Percentiles rank a stretch among this genome's conserved stretches.
Conservation (phyloP, 352 stramenopile genomes). For the Thraustochytrium sp. region DNA sequence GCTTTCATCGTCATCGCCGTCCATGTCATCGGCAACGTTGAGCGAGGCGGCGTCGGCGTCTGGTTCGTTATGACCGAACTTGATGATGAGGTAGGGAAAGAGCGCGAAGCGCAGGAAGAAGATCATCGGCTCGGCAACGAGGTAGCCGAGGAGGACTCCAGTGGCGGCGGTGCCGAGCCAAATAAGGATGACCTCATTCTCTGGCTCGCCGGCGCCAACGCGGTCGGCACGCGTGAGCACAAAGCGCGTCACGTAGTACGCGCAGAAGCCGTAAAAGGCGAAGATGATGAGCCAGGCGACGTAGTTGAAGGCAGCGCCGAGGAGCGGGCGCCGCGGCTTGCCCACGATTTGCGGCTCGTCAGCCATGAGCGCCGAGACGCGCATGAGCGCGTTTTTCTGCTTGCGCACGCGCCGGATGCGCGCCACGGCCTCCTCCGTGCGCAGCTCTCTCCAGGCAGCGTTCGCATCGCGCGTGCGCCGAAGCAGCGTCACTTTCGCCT, state of each 20-base stretch:
- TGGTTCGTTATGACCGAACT: neutral
- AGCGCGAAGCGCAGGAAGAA: slow-evolving; percentile 8
- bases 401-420: neutral
- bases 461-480: neutral
- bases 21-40: neutral
- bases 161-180: slow-evolving; percentile 5
- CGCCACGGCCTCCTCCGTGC: neutral
- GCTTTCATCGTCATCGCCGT: neutral
- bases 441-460: neutral
- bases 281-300: slow-evolving; percentile 22
- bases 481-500: neutral
- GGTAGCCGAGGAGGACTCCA: neutral
- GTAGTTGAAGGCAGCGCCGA: neutral
- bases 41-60: neutral
- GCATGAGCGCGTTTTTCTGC: slow-evolving; percentile 9
- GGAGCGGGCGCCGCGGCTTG: neutral
- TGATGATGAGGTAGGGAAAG: neutral
- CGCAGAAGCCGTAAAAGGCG: neutral
- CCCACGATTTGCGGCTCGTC: neutral
- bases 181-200: slow-evolving; percentile 12
- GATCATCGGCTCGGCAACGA: neutral
- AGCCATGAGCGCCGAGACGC: neutral
- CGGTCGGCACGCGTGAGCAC: slow-evolving; percentile 15
- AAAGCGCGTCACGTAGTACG: neutral
- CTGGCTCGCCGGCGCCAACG: neutral